Evolutionary conservation across 1,139 yeast genomes (phyloP).

Genomic region (Kodamaea arcana): DNA sequence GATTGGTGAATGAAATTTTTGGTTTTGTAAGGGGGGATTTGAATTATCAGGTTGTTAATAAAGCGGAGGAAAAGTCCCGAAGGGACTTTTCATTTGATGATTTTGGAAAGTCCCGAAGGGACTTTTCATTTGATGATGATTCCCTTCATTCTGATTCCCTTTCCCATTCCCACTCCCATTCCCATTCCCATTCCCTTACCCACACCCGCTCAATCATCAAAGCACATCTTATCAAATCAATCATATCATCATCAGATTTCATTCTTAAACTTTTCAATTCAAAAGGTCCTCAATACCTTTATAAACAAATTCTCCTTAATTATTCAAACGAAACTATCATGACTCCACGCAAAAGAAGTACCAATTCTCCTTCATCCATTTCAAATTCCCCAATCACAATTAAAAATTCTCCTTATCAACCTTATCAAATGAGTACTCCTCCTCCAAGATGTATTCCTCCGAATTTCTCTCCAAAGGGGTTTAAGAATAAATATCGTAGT

Average conservation of each 20-base stretch:
- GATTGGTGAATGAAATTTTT: conserved; percentile 33
- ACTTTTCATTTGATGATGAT: conserved; percentile 7
- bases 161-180: not conserved
- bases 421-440: conserved; percentile 10
- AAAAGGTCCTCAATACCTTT: conserved; percentile 33
- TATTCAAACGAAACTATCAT: conserved; percentile 11
- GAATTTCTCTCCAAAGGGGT: conserved; percentile 1
- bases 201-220: conserved; percentile 22
- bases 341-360: conserved; percentile 12
- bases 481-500: not conserved
- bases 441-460: conserved; percentile 10
- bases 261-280: conserved; percentile 29
- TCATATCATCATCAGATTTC: conserved; percentile 32
- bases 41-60: conserved; percentile 17
- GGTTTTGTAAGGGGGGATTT: conserved; percentile 18
- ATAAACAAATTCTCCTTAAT: conserved; percentile 18
- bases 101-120: conserved; percentile 8
- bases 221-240: conserved; percentile 27
- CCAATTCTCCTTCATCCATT: conserved; percentile 11
- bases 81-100: no score
- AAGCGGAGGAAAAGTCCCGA: not conserved
- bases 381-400: conserved; percentile 6
- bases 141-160: not conserved
- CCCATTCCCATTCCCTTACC: not conserved
- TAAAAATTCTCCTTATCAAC: conserved; percentile 4